Base-by-base conservation (phyloP, 2,329 filamentous ascomycete species). In the Parasarocladium wereldwijsianum region DNA sequence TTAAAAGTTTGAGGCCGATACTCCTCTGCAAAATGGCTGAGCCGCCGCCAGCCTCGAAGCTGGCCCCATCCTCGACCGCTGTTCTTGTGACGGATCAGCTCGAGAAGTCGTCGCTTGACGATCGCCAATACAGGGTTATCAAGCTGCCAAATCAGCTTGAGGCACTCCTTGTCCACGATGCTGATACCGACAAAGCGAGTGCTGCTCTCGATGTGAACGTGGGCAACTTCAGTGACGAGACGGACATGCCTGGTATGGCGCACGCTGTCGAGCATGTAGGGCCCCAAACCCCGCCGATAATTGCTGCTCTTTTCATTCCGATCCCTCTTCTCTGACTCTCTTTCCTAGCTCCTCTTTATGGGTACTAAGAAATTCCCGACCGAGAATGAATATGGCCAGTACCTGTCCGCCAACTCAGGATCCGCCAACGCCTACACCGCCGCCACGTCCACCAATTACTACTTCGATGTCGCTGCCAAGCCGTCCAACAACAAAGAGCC, bases 341-440 rank as follows among this genome's bases (percentile, higher is more conserved):
- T 32, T 16, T 6, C n/a, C 8, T 19, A 76, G 66, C 60, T 94
- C 39, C 62, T 98, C 15, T 98, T 98, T 60, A 96, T 98, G 90
- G 90, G 90, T 29, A 98, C 90, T 6, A 79, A 93, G 54, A 98
- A 96, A 70, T 98, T 90, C 47, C 90, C 90, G 1, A 71, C 77
- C 49, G 87, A 94, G 57, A 96, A 98, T 53, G 87, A 81, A 40
- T 98, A 98, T 62, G 84, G 83, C 46, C 78, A 87, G 49, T 98
- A 93, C 51, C 70, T 98, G 32, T 81, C 85, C 30, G 69, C 82
- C 35, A 79, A 94, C 51, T 93, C 85, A 8, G 90, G 90, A 32
- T 75, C 78, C 47, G 93, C 86, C 17, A 98, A 98, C 52, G 90
- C 90, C 32, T 96, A 93, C 53, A 98, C 90, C 2, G 85, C 80